Evolutionary conservation across 2,329 filamentous ascomycete genomes (phyloP).

Genomic region (Alternaria postmessia): DNA sequence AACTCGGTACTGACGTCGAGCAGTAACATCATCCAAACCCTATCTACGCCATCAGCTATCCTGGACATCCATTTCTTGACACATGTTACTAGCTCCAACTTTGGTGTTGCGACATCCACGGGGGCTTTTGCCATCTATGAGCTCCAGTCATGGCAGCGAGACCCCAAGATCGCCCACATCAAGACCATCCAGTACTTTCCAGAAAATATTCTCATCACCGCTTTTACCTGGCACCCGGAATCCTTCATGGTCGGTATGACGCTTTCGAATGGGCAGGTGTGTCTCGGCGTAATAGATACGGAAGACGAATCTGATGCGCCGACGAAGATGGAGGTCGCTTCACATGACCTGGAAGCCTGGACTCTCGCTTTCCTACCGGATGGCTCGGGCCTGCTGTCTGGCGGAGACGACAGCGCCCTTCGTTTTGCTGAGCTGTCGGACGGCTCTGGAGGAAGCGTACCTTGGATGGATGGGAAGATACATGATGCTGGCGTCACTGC

Average conservation of each 20-base stretch:
- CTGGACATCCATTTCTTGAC: slow-evolving; percentile 83
- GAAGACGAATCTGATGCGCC: slow-evolving; percentile 36
- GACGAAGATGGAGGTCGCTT: slow-evolving; percentile 34
- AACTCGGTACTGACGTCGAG: not conserved
- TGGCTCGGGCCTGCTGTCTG: slow-evolving; percentile 66
- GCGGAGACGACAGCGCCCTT: slow-evolving; percentile 78
- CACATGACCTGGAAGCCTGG: slow-evolving; percentile 76
- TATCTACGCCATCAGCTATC: slow-evolving; percentile 74
- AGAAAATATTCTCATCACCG: slow-evolving; percentile 71
- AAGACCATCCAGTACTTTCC: slow-evolving; percentile 60
- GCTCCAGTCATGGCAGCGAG: slow-evolving; percentile 44
- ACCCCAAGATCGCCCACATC: slow-evolving; percentile 36
- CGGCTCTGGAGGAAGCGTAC: slow-evolving; percentile 22
- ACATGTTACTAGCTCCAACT: slow-evolving; percentile 57
- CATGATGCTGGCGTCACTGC: slow-evolving; percentile 88
- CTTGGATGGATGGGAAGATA: slow-evolving; percentile 62
- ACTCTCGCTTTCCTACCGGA: slow-evolving; percentile 66
- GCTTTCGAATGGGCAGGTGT: slow-evolving; percentile 71
- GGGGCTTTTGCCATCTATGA: slow-evolving; percentile 72
- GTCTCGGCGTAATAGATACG: slow-evolving; percentile 38
- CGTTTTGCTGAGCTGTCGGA: slow-evolving; percentile 45
- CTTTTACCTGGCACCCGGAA: slow-evolving; percentile 75
- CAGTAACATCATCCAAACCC: slow-evolving; percentile 61
- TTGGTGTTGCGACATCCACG: slow-evolving; percentile 81
- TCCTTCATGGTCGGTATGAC: slow-evolving; percentile 70